phyloP scores from a whole-genome alignment of 2,329 filamentous ascomycete species.

The Triangularia setosa region DNA sequence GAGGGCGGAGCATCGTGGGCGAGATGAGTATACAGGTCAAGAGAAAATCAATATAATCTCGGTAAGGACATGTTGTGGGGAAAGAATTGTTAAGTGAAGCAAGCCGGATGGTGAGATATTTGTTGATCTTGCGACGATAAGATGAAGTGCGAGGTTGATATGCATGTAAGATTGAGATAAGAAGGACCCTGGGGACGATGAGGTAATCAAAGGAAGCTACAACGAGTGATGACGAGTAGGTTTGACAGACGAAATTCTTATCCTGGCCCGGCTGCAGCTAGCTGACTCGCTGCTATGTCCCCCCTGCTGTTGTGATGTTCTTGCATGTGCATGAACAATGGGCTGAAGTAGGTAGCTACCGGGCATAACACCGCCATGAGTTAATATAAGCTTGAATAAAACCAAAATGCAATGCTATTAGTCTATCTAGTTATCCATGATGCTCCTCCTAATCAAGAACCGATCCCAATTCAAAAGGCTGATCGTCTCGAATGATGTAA shows the following conservation, averaged over 20 bases:
- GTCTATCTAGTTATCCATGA: neutral
- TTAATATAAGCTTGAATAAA: too few relatives aligned
- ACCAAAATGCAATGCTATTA: neutral
- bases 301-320: neutral
- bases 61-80: too few relatives aligned
- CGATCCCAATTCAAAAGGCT: neutral
- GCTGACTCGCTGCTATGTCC: neutral
- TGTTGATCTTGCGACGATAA: neutral
- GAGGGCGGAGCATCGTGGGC: neutral
- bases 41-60: neutral
- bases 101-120: neutral
- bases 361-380: too few relatives aligned
- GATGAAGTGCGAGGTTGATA: neutral
- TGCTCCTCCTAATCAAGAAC: neutral
- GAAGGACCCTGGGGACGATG: neutral
- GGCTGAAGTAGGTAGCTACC: neutral
- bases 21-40: neutral
- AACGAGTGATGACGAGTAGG: neutral
- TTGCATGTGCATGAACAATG: neutral
- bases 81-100: neutral
- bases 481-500: conserved; percentile 49
- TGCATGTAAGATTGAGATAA: neutral
- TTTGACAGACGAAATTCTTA: neutral
- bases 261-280: neutral
- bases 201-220: neutral